Conservation (phyloP, 2,329 filamentous ascomycete genomes). For the Colletotrichum gigasporum region DNA sequence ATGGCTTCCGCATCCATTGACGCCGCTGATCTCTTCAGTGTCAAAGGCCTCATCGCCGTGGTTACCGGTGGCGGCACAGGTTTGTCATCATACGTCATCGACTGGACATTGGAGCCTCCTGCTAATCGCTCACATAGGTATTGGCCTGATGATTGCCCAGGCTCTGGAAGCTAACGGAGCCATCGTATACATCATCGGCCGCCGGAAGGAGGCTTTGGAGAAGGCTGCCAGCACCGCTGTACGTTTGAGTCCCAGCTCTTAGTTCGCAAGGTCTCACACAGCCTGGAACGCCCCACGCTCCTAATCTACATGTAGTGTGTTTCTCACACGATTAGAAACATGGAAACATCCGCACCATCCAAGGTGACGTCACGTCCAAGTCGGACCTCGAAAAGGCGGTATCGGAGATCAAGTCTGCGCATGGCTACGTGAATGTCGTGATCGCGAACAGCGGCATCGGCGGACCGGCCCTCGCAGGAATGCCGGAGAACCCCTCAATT, state of each 20-base stretch:
- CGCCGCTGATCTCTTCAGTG: slow-evolving; percentile 51
- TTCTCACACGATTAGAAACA: neutral
- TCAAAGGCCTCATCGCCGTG: slow-evolving; percentile 62
- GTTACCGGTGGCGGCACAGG: slow-evolving; percentile 59
- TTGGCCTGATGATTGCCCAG: slow-evolving; percentile 60
- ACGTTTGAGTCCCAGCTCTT: slow-evolving; percentile 26
- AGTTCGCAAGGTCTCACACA: neutral
- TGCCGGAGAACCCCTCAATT: slow-evolving; percentile 12
- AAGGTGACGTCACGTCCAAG: slow-evolving; percentile 47
- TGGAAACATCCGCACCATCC: slow-evolving; percentile 34
- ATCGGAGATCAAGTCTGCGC: slow-evolving; percentile 50
- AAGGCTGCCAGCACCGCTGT: slow-evolving; percentile 45
- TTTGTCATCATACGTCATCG: neutral
- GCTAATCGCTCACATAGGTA: slow-evolving; percentile 44
- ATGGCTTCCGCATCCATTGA: slow-evolving; percentile 19
- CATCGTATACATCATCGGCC: slow-evolving; percentile 61
- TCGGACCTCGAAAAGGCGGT: slow-evolving; percentile 57
- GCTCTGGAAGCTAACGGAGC: slow-evolving; percentile 61
- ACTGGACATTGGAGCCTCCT: too few species aligned
- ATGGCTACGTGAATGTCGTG: slow-evolving; percentile 65
- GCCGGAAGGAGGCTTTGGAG: slow-evolving; percentile 54
- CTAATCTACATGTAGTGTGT: too few species aligned
- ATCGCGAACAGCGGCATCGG: slow-evolving; percentile 67
- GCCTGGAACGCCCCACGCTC: too few species aligned
- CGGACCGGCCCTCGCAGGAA: slow-evolving; percentile 39